These are phyloP conservation scores for Zizania latifolia DNA, from an alignment of 176 grass and related monocot species.

Conservation along the genomic window DNA sequence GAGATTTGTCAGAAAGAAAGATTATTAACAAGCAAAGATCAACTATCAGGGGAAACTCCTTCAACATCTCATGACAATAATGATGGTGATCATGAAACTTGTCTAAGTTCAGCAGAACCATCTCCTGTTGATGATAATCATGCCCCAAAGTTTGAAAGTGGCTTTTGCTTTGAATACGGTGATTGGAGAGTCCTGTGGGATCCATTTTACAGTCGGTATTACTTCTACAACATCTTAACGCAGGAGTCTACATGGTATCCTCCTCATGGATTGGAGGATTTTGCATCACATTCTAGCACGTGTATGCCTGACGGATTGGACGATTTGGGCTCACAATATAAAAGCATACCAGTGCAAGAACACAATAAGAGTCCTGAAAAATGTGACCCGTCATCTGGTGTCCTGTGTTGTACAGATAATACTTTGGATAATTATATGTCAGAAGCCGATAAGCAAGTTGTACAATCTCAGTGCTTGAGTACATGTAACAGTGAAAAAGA, in stretches of 20 bases:
- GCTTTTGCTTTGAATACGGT: slow-evolving; percentile 51
- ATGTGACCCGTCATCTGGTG: not conserved
- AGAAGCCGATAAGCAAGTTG: slow-evolving; percentile 11
- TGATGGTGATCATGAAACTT: not conserved
- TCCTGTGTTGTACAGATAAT: not conserved
- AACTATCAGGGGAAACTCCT: slow-evolving; percentile 26
- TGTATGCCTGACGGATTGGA: slow-evolving; percentile 18
- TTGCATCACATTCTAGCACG: slow-evolving; percentile 36
- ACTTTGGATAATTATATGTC: not conserved
- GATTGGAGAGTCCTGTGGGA: slow-evolving; percentile 80
- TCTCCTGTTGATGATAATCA: slow-evolving; percentile 22
- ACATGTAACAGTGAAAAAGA: slow-evolving; percentile 10
- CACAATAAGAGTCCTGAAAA: not conserved
- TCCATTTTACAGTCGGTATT: slow-evolving; percentile 69
- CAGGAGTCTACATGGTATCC: slow-evolving; percentile 77
- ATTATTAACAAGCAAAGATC: slow-evolving; percentile 4
- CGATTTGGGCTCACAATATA: slow-evolving; percentile 26
- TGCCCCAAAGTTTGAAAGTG: slow-evolving; percentile 26
- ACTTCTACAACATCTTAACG: slow-evolving; percentile 70
- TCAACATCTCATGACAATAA: slow-evolving; percentile 20
- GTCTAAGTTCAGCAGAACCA: slow-evolving; percentile 26
- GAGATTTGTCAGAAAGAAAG: slow-evolving; percentile 38
- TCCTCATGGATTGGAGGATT: slow-evolving; percentile 71
- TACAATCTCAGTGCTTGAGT: not conserved
- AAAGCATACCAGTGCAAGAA: slow-evolving; percentile 28